Base-by-base conservation (phyloP, 1,284 basidiomycete genomes). In the Pseudozyma sp. region DNA sequence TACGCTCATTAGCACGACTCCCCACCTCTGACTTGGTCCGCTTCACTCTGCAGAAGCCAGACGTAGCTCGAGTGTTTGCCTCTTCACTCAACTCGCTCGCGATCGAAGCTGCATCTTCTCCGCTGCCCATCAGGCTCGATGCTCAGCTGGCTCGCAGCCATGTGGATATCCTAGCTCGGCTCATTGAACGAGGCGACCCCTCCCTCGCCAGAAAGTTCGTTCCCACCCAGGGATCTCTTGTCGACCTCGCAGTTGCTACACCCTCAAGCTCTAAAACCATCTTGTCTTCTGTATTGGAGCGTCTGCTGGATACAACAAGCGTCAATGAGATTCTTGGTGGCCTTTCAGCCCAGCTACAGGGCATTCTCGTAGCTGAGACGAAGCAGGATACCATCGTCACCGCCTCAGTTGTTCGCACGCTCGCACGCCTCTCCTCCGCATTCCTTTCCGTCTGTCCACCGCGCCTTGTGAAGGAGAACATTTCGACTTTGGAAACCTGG, bases 131-230 rank as follows among this genome's bases (percentile, higher is more conserved):
- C 21, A 57, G n/a, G 50, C 52, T 4, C n/a, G 44, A 44, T 5
- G 13, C 14, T 21, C 35, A 44, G 5, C 50, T 54, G 11, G 52
- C 61, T 5, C 38, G 14, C 5, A 43, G 50, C 36, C 54, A 70
- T 55, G 60, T 70, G 36, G 52, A 65, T 13, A 67, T 74, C 45
- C 67, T 77, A 10, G 43, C 59, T 11, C 59, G 59, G 3, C 59
- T 73, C 44, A 65, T 77, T 56, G 68, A 74, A 43, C 50, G 76
- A 16, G 76, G 76, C 18, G 76, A 77, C 45, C 76, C 76, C 10
- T 74, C 76, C 9, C 55, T 77, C 16, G 70, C 71, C 1, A 53
- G 76, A 7, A 70, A 59, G 48, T 67, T 77, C 31, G 57, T 77
- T 7, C 76, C 76, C 12, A 68, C 67, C 2, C 61, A 67, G 21